Base-by-base conservation (phyloP, 2,329 filamentous ascomycete species). In the Claviceps paspali region DNA sequence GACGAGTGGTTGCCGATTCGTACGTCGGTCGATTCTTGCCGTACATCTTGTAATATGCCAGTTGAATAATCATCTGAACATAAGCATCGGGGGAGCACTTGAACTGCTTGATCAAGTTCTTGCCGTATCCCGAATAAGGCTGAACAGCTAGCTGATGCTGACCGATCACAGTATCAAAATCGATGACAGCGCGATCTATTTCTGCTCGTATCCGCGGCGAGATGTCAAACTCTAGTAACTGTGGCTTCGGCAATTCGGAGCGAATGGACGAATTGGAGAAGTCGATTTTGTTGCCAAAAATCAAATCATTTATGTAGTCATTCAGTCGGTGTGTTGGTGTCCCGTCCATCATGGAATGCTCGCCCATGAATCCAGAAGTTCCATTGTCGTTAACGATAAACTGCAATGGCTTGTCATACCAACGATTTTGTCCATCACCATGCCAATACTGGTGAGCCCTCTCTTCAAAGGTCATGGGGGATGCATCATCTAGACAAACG, bases 301-400 rank as follows among this genome's bases (percentile, higher is more conserved):
- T 95, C 52, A 83, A 73, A 55, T 82, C 77, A 65, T 88, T 92
- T 55, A 92, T 73, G 54, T 86, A 91, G 69, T 98, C 91, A 60
- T 95, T 98, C 12, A 98, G 72, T 31, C 92, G 81, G 63, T 96
- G 91, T 2, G 92, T 98, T 1, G 92, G 87, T 6, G 91, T 98
- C 46, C 92, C 91, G 56, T 98, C 91, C 92, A 98, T 98, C 91
- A 98, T 96, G 51, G 83, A 92, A 70, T 98, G 91, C 64, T 98
- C 91, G 53, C 91, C 91, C 71, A 86, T 88, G 70, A 98, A 98
- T 43, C 91, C 91, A 2, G 91, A 82, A 6, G 91, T 93, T 49
- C 91, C 91, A 58, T 98, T 98, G 57, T 98, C 87, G 61, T 94
- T 95, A 64, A 98, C 60, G 56, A 98, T 93, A 65, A 98, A 96